Conservation (phyloP, 2,329 filamentous ascomycete species). For the Bipolaris zeicola region DNA sequence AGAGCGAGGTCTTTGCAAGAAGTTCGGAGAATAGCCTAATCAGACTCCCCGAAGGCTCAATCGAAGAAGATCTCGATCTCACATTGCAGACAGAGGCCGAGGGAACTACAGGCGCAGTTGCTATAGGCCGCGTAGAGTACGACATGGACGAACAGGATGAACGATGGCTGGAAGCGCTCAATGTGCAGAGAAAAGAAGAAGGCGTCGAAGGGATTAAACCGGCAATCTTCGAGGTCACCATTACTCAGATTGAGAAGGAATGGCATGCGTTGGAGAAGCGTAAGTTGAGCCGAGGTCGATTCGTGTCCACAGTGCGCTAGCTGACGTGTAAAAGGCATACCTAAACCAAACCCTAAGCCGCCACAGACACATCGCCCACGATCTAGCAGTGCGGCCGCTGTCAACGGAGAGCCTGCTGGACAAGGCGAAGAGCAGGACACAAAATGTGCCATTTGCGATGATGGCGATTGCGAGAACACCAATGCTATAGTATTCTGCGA, state of each 20-base stretch:
- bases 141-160: slow-evolving; percentile 99
- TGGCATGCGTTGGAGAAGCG: slow-evolving; percentile 96
- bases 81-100: slow-evolving; percentile 66
- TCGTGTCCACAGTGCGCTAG: background rate
- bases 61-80: slow-evolving; percentile 68
- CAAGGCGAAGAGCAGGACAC: slow-evolving; percentile 92
- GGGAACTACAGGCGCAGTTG: slow-evolving; percentile 55
- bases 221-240: slow-evolving; percentile 94
- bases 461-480: slow-evolving; percentile 99
- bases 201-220: slow-evolving; percentile 84
- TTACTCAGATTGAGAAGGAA: slow-evolving; percentile 98
- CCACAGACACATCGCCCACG: slow-evolving; percentile 91
- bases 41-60: slow-evolving; percentile 64
- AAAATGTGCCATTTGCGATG: slow-evolving; percentile 96
- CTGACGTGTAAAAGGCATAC: slow-evolving; percentile 62
- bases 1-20: slow-evolving; percentile 85
- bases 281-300: slow-evolving; percentile 25
- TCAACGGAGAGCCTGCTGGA: slow-evolving; percentile 86
- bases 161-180: slow-evolving; percentile 89
- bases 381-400: slow-evolving; percentile 91
- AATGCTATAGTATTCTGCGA: slow-evolving; percentile 99
- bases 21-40: slow-evolving; percentile 71
- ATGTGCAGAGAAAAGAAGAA: slow-evolving; percentile 73
- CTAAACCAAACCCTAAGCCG: slow-evolving; percentile 94
- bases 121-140: slow-evolving; percentile 86